A percentile compares a stretch with the other conserved stretches of the same genome.
phyloP scores from a whole-genome alignment of 345 rosid genomes.

The Euphorbia peplus region DNA sequence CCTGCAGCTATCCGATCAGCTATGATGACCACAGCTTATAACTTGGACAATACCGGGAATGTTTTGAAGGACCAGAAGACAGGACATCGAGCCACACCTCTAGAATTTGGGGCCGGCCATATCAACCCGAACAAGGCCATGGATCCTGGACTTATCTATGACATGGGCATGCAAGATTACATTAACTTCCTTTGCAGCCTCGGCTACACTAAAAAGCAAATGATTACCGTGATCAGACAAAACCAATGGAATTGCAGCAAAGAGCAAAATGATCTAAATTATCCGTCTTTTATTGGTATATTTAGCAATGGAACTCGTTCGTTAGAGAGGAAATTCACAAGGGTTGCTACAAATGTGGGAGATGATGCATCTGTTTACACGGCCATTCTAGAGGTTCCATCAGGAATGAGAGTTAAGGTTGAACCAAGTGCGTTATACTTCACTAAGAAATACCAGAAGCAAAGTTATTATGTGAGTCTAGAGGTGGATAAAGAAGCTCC shows the following conservation, averaged over 20 bases:
- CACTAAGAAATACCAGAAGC: constrained; percentile 6
- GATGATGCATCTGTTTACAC: neutral
- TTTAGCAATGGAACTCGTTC: constrained; percentile 16
- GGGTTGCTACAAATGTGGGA: constrained; percentile 34
- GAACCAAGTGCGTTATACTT: constrained; percentile 7
- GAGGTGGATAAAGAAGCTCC: constrained; percentile 17
- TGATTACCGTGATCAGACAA: constrained; percentile 38
- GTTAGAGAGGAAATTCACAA: constrained; percentile 7
- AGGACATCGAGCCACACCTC: constrained; percentile 28
- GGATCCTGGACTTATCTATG: constrained; percentile 48
- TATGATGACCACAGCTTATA: constrained; percentile 29
- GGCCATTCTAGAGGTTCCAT: constrained; percentile 11
- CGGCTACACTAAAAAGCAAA: constrained; percentile 40
- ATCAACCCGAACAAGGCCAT: constrained; percentile 41
- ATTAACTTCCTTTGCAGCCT: constrained; percentile 35
- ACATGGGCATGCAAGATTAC: constrained; percentile 41
- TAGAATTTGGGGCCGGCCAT: constrained; percentile 46
- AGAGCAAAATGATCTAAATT: constrained; percentile 37
- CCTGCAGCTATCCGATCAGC: constrained; percentile 24
- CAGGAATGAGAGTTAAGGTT: constrained; percentile 9
- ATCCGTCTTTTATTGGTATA: constrained; percentile 41
- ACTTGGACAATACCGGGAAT: constrained; percentile 23
- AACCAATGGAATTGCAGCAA: constrained; percentile 24
- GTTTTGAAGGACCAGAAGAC: constrained; percentile 16
- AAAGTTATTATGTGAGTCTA: constrained; percentile 3